Base-by-base conservation (phyloP, 805 yeast species). In the Myxozyma neotropica region DNA sequence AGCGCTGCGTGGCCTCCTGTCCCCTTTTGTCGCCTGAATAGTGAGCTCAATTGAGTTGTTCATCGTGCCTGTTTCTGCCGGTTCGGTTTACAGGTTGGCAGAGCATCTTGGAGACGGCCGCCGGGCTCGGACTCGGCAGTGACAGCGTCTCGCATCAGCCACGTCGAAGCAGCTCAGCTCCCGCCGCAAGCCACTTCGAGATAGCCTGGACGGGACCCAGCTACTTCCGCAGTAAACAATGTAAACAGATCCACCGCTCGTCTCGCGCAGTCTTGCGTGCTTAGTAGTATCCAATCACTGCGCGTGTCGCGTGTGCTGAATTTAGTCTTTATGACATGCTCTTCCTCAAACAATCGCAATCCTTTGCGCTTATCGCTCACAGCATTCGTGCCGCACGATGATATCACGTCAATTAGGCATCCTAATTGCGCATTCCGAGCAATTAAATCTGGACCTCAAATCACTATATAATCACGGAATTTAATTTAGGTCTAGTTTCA, bases 141-240 rank as follows among this genome's bases (percentile, higher is more conserved):
- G 33, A 7, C 10, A 29, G 10, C 10, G 33, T 6, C 33, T 10
- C 10, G 33, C 6, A 6, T 7, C 6, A 29, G 33, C 33, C 33
- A 29, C 33, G 33, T 29, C 33, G 33, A 6, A 10, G 33, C 33
- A 40, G 31, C 48, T 24, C 8, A 31, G 10, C 35, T 24, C 29
- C 21, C 33, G 48, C 48, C 48, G 48, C 48, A 44, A 44, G 48
- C 48, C 48, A 44, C 48, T 10, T 31, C 48, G 15, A 19, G 5
- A 17, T 40, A 24, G 19, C 24, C 13, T 40, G 26, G 26, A 8
- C 45, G 23, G 19, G 23, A 19, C 4, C 26, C 24, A 8, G 23
- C 43, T 13, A 13, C n/a, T 35, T 13, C 38, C 6, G 21, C 43
- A 7, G 33, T 29, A 29, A 29, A 29, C 43, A 5, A 13, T 35